Percentiles rank a stretch among this genome's conserved stretches.
These are phyloP conservation scores for Zancudomyces culisetae DNA, from an alignment of 371 early-diverging fungal species.

Conservation along the genomic window DNA sequence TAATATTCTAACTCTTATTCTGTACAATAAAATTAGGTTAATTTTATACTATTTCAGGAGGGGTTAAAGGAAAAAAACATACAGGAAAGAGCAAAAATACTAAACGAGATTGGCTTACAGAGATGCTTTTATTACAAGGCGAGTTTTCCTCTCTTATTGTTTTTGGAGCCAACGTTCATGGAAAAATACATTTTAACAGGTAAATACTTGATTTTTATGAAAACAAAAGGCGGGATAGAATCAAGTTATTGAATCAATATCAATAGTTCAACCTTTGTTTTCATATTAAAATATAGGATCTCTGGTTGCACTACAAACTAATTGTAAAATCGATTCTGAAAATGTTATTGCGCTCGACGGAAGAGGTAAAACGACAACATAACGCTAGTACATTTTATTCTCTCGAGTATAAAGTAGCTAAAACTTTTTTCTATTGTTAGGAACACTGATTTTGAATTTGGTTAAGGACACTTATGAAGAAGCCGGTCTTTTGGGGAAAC, in stretches of 20 bases:
- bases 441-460: constrained; percentile 12
- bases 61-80: too few relatives aligned
- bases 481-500: constrained; percentile 10
- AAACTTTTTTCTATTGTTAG: constrained; percentile 2
- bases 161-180: constrained; percentile 17
- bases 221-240: too few relatives aligned
- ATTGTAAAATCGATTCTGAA: constrained; percentile 14
- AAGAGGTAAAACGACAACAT: neutral
- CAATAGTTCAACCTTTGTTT: neutral
- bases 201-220: too few relatives aligned
- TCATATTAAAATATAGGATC: constrained; percentile 6
- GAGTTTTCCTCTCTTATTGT: constrained; percentile 8
- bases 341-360: constrained; percentile 25
- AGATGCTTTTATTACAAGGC: constrained; percentile 9
- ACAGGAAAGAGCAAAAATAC: neutral
- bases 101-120: neutral
- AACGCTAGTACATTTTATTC: too few relatives aligned
- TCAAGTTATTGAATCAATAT: too few relatives aligned
- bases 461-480: constrained; percentile 21
- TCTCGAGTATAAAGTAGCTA: too few relatives aligned
- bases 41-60: too few relatives aligned
- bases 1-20: too few relatives aligned
- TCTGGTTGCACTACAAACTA: constrained; percentile 11
- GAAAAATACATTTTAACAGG: constrained; percentile 7
- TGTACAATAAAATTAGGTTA: too few relatives aligned